These are phyloP conservation scores for Cyclotella distinguenda DNA, from an alignment of 108 stramenopile species.

Conservation along the genomic window DNA sequence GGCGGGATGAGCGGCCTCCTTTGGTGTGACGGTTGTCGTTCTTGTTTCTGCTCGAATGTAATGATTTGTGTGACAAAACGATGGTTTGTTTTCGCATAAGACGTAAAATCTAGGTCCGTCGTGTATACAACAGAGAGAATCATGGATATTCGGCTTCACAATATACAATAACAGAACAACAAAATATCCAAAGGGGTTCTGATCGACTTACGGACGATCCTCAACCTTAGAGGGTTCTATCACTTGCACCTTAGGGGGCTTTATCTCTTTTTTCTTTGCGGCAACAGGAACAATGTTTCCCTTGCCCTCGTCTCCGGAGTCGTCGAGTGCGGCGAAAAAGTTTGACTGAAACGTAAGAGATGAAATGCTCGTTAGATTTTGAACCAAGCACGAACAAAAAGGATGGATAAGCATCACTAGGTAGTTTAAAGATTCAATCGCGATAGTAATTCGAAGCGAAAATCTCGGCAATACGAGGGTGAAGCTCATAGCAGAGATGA, in stretches of 20 bases:
- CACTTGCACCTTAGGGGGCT: constrained; percentile 48
- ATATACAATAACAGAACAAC: background rate
- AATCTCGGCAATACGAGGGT: too few relatives aligned
- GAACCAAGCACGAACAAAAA: too few relatives aligned
- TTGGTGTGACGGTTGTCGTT: constrained; percentile 80
- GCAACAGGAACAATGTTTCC: constrained; percentile 28
- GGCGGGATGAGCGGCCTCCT: constrained; percentile 74
- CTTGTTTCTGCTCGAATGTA: constrained; percentile 37
- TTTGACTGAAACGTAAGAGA: constrained; percentile 45
- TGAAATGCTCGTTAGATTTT: too few relatives aligned
- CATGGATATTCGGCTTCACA: background rate
- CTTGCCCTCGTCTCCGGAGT: constrained; percentile 76
- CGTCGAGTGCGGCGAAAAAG: constrained; percentile 88
- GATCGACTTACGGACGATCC: constrained; percentile 41
- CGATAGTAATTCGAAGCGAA: too few relatives aligned
- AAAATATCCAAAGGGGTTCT: background rate
- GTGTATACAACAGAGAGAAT: background rate
- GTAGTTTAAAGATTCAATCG: too few relatives aligned
- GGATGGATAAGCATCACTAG: too few relatives aligned
- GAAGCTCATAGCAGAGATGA: too few relatives aligned
- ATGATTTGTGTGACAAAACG: background rate
- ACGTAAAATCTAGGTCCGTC: background rate
- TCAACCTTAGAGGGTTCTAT: constrained; percentile 65
- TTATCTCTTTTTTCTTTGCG: constrained; percentile 53
- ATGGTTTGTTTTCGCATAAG: too few relatives aligned